A percentile compares a stretch with the other conserved stretches of the same genome.
Evolutionary conservation across 352 stramenopile species (phyloP).

Genomic region (Phytophthora constricta): DNA sequence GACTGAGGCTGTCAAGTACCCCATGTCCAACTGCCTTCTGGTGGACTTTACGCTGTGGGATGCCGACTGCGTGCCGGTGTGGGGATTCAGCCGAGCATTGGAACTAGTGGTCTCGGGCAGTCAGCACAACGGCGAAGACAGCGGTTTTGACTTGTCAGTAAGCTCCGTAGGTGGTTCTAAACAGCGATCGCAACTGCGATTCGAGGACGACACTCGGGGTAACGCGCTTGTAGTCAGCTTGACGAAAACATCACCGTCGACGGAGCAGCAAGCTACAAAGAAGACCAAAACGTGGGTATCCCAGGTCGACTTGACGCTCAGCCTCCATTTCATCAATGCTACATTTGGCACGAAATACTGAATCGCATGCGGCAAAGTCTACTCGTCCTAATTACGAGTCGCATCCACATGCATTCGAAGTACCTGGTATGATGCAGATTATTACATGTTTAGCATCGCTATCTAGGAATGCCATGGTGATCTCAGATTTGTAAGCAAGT

Average conservation of each 20-base stretch:
- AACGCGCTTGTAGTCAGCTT: conserved; percentile 38
- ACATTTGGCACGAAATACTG: conserved; percentile 60
- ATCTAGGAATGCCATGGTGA: too few relatives aligned
- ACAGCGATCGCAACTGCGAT: conserved; percentile 26
- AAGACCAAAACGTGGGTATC: conserved; percentile 20
- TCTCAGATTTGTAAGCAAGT: too few relatives aligned
- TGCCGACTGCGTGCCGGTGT: conserved; percentile 51
- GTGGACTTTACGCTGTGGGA: conserved; percentile 72
- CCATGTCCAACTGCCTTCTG: conserved; percentile 46
- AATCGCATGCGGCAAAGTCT: too few relatives aligned
- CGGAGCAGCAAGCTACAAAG: conserved; percentile 33
- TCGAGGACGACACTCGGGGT: conserved; percentile 32
- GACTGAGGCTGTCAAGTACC: conserved; percentile 52
- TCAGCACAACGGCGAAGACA: conserved; percentile 16
- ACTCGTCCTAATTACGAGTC: too few relatives aligned
- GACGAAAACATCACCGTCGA: conserved; percentile 26
- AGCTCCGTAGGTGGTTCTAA: conserved; percentile 10
- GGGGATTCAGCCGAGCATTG: conserved; percentile 48
- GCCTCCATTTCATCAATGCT: conserved; percentile 54
- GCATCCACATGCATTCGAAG: too few relatives aligned
- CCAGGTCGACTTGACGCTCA: conserved; percentile 51
- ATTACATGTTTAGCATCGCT: too few relatives aligned
- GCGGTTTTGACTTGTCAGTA: conserved; percentile 27
- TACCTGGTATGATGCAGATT: too few relatives aligned
- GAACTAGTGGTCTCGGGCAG: conserved; percentile 11